Percentiles rank a stretch among this genome's conserved stretches.
Conservation (phyloP, 805 yeast species). For the Metschnikowia lachancei region DNA sequence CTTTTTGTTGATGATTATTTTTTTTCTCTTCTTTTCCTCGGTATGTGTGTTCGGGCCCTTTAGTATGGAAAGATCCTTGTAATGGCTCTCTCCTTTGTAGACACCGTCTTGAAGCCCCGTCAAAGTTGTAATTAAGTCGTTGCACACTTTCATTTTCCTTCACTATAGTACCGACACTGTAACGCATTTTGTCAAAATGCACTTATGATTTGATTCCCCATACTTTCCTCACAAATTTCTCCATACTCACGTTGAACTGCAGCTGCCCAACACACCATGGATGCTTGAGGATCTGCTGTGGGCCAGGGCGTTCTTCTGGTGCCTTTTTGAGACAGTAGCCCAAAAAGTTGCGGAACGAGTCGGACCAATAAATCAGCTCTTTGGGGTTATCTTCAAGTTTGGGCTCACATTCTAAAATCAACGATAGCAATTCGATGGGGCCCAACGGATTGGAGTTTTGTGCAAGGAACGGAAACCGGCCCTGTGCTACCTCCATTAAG, state of each 20-base stretch:
- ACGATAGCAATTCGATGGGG: conserved; percentile 82
- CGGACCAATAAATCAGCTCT: conserved; percentile 76
- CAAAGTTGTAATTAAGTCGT: no score
- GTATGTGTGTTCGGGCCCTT: no score
- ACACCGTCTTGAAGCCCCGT: no score
- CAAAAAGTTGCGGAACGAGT: conserved; percentile 77
- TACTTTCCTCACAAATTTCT: conserved; percentile 69
- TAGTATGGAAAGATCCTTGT: no score
- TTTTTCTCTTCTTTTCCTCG: neutral
- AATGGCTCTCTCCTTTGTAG: no score
- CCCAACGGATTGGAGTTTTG: conserved; percentile 38
- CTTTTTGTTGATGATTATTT: no score
- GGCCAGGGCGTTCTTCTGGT: conserved; percentile 79
- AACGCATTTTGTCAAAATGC: no score
- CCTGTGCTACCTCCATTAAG: conserved; percentile 86
- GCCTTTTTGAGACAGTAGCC: conserved; percentile 79
- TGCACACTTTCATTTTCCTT: no score
- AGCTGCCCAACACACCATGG: conserved; percentile 89
- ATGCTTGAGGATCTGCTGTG: conserved; percentile 88
- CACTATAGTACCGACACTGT: no score
- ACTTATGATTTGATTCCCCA: conserved; percentile 40
- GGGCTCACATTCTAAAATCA: conserved; percentile 82
- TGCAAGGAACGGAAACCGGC: conserved; percentile 71
- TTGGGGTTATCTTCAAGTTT: conserved; percentile 72
- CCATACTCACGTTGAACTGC: conserved; percentile 76